Percentiles rank a stretch among this genome's conserved stretches.
phyloP scores from a whole-genome alignment of 2,329 filamentous ascomycete genomes.

The Cercospora sp. region DNA sequence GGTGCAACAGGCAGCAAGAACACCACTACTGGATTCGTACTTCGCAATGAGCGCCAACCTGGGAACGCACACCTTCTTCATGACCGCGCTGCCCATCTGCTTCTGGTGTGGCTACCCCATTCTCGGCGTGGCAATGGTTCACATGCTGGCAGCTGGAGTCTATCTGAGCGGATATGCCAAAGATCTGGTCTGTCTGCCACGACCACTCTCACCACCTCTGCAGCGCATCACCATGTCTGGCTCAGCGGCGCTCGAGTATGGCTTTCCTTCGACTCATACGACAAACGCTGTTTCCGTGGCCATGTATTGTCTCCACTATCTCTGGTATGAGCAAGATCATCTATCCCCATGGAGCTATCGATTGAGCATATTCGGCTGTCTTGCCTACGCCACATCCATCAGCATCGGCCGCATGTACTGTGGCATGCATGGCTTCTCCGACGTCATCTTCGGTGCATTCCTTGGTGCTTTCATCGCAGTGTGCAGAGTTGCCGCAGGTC shows the following conservation, averaged over 20 bases:
- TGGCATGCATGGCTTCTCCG: conserved; percentile 96
- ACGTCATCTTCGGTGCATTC: conserved; percentile 77
- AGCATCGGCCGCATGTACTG: conserved; percentile 91
- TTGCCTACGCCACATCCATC: conserved; percentile 86
- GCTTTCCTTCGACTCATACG: conserved; percentile 94
- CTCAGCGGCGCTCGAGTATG: conserved; percentile 91
- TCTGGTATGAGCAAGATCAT: conserved; percentile 65
- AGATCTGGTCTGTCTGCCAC: conserved; percentile 86
- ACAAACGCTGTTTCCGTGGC: conserved; percentile 96
- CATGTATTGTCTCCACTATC: conserved; percentile 72
- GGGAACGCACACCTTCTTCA: conserved; percentile 98
- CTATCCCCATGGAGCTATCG: conserved; percentile 52
- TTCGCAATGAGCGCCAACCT: conserved; percentile 96
- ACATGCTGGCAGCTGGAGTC: conserved; percentile 68
- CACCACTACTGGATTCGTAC: conserved; percentile 86
- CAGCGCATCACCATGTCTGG: conserved; percentile 97
- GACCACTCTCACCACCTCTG: conserved; percentile 86
- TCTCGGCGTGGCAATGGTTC: conserved; percentile 69
- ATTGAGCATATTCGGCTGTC: conserved; percentile 56
- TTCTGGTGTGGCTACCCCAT: conserved; percentile 93
- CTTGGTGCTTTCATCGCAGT: conserved; percentile 68
- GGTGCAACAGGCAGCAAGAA: conserved; percentile 77
- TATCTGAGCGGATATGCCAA: conserved; percentile 83
- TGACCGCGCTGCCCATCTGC: conserved; percentile 88
- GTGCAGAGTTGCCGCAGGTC: conserved; percentile 56